Evolutionary conservation across 2,329 filamentous ascomycete genomes (phyloP).

Genomic region (Metarhizium guizhouense): DNA sequence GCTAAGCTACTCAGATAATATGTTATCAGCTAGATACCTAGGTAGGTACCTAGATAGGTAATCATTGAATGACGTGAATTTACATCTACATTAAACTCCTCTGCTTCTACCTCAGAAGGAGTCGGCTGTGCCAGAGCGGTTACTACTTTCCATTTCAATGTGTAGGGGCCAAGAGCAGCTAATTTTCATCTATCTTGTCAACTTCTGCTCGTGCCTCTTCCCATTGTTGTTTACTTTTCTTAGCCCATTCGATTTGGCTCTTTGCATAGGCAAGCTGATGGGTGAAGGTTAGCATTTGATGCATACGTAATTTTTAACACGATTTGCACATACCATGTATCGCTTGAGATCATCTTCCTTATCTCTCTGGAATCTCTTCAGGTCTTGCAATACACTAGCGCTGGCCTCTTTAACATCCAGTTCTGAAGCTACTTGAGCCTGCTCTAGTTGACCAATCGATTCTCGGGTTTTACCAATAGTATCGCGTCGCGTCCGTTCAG

Average conservation of each 20-base stretch:
- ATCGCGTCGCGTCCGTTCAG: conserved; percentile 83
- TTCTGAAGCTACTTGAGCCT: conserved; percentile 79
- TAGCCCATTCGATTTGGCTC: conserved; percentile 90
- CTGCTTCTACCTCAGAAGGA: neutral
- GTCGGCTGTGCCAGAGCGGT: neutral
- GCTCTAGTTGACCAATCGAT: conserved; percentile 75
- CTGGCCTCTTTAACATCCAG: conserved; percentile 93
- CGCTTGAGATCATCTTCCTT: conserved; percentile 90
- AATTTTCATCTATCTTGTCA: conserved; percentile 69
- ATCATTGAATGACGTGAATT: neutral
- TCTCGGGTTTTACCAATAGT: conserved; percentile 94
- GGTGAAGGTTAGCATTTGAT: conserved; percentile 13
- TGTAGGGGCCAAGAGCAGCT: conserved; percentile 4
- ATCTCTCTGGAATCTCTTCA: conserved; percentile 87
- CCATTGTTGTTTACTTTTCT: conserved; percentile 83
- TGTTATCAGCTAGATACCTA: neutral
- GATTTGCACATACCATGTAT: conserved; percentile 71
- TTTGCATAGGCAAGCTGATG: conserved; percentile 81
- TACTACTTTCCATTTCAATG: neutral
- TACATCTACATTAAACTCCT: neutral
- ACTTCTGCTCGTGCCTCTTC: conserved; percentile 83
- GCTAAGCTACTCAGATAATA: neutral
- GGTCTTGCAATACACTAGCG: conserved; percentile 74
- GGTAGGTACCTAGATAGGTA: too few relatives aligned
- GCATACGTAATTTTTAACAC: neutral